Conservation (phyloP, 805 yeast species). For the Priceomyces haplophilus region DNA sequence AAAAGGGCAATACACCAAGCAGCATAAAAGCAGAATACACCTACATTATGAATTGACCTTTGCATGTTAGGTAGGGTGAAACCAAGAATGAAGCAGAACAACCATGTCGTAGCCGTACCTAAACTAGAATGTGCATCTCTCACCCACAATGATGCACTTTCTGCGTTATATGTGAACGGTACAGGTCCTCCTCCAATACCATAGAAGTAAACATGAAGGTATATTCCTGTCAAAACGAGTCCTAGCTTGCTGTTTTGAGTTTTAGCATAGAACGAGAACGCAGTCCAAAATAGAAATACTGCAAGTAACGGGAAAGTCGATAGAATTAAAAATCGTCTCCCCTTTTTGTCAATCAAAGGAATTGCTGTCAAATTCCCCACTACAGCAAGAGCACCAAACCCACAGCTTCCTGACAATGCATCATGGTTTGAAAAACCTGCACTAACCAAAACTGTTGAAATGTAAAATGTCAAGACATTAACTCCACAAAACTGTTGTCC, state of each 20-base stretch:
- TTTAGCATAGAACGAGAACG: slow-evolving; percentile 20
- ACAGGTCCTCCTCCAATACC: slow-evolving; percentile 27
- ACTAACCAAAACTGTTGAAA: slow-evolving; percentile 10
- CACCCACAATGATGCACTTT: slow-evolving; percentile 22
- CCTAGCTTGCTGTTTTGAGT: slow-evolving; percentile 18
- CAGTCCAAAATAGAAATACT: slow-evolving; percentile 22
- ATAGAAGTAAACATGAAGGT: slow-evolving; percentile 19
- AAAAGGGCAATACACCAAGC: slow-evolving; percentile 25
- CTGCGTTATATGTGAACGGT: slow-evolving; percentile 27
- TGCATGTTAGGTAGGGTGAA: slow-evolving; percentile 25
- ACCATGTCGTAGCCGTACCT: slow-evolving; percentile 27
- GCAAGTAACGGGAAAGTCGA: slow-evolving; percentile 24
- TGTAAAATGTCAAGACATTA: slow-evolving; percentile 12
- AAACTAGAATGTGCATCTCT: slow-evolving; percentile 24
- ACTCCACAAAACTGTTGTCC: slow-evolving; percentile 18
- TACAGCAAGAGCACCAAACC: slow-evolving; percentile 13
- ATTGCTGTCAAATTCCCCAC: slow-evolving; percentile 20
- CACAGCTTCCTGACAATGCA: slow-evolving; percentile 13
- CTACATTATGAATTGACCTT: slow-evolving; percentile 22
- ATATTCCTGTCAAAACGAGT: slow-evolving; percentile 20
- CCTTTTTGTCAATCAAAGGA: slow-evolving; percentile 23
- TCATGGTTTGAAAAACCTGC: slow-evolving; percentile 9
- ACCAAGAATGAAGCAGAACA: slow-evolving; percentile 24
- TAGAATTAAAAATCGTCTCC: slow-evolving; percentile 23
- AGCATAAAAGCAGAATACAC: slow-evolving; percentile 26